Conservation (phyloP, 2,329 filamentous ascomycete genomes). For the Emmonsia crescens region DNA sequence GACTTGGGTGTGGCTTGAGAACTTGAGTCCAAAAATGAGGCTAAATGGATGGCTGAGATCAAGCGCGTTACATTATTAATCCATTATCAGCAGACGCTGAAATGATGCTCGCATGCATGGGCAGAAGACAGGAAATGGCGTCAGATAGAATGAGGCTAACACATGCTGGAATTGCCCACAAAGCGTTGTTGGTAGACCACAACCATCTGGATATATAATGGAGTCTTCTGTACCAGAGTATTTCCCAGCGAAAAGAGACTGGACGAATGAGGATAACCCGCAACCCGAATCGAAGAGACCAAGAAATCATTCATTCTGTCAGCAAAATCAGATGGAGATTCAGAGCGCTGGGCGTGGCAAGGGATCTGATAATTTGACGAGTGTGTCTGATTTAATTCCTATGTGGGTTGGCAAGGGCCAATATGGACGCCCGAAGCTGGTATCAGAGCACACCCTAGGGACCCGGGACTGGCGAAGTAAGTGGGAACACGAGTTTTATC, state of each 20-base stretch:
- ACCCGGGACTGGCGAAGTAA: neutral
- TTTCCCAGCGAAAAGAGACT: neutral
- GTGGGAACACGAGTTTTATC: neutral
- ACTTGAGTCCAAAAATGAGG: too few relatives aligned
- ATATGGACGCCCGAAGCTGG: neutral
- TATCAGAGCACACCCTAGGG: neutral
- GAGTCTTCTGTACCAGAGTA: neutral
- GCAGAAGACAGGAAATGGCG: neutral
- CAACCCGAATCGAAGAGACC: neutral
- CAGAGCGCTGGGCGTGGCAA: neutral
- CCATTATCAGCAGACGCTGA: neutral
- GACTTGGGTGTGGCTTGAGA: neutral
- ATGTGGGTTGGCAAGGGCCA: conserved; percentile 1
- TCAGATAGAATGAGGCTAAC: neutral
- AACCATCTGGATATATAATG: neutral
- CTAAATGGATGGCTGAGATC: neutral
- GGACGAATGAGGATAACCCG: neutral
- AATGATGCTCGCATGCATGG: neutral
- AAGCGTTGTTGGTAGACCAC: neutral
- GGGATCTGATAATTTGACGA: neutral
- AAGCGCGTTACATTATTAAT: neutral
- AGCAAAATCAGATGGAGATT: neutral
- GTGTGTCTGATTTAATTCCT: neutral
- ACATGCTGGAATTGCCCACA: neutral
- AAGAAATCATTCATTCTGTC: neutral